Evolutionary conservation across 179 eudicot genomes (phyloP).

Genomic region (Heliamphora pulchella): DNA sequence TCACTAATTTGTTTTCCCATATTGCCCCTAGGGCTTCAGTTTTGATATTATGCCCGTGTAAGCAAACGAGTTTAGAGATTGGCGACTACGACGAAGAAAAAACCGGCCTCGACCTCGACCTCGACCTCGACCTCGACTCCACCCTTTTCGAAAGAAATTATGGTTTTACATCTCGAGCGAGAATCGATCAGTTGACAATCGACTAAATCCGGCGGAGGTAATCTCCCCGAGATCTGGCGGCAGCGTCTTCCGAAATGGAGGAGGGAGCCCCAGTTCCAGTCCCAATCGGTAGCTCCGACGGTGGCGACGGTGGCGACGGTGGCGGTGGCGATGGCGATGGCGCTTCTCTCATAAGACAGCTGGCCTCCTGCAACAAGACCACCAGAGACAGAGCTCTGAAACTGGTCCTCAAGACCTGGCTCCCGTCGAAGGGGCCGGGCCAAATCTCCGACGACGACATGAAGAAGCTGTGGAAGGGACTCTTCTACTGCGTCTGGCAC

Average conservation of each 20-base stretch:
- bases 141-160: no score
- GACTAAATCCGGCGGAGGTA: no score
- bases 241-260: not conserved
- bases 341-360: slow-evolving; percentile 34
- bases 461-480: slow-evolving; percentile 83
- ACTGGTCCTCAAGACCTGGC: slow-evolving; percentile 39
- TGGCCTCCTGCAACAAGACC: slow-evolving; percentile 59
- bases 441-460: slow-evolving; percentile 58
- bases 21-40: no score
- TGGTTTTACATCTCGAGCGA: no score
- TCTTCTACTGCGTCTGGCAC: slow-evolving; percentile 90
- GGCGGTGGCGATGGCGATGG: slow-evolving; percentile 6
- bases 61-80: no score
- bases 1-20: no score
- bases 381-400: slow-evolving; percentile 50
- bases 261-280: not conserved
- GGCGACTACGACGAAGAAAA: no score
- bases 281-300: not conserved
- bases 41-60: no score
- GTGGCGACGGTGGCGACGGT: slow-evolving; percentile 2
- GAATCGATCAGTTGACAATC: no score
- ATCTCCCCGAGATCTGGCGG: no score
- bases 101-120: no score
- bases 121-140: no score
- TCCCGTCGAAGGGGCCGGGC: slow-evolving; percentile 32